Conservation (phyloP, 148 eudicot species). For the Cornus florida region DNA sequence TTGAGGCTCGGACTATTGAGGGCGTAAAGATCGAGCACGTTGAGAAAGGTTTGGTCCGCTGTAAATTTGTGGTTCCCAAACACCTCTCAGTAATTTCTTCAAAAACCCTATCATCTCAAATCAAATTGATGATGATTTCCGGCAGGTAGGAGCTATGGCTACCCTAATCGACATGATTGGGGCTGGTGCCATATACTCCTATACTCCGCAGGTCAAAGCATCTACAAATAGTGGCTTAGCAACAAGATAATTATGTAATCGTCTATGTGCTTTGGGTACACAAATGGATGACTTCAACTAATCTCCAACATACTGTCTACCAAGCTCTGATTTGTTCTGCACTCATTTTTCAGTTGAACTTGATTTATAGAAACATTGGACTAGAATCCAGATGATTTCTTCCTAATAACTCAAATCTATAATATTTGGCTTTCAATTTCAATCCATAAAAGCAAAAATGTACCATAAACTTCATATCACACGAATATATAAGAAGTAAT, state of each 20-base stretch:
- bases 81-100: conserved; percentile 15
- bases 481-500: neutral
- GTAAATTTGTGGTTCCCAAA: conserved; percentile 23
- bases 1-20: conserved; percentile 17
- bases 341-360: no score
- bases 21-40: conserved; percentile 18
- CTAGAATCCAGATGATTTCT: no score
- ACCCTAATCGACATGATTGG: conserved; percentile 23
- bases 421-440: no score
- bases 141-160: conserved; percentile 1
- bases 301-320: no score
- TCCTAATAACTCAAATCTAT: no score
- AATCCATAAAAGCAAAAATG: no score
- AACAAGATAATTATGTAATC: no score
- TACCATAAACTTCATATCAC: neutral
- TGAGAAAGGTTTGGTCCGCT: conserved; percentile 21
- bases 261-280: no score
- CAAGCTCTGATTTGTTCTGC: no score
- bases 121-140: neutral
- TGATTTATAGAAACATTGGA: no score
- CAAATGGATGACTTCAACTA: no score
- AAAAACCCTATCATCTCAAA: neutral
- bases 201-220: conserved; percentile 8
- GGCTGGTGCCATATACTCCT: conserved; percentile 15
- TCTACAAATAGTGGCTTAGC: neutral